These are phyloP conservation scores for Chaetomiaceae sp. DNA, from an alignment of 2,329 filamentous ascomycete species.

Conservation along the genomic window DNA sequence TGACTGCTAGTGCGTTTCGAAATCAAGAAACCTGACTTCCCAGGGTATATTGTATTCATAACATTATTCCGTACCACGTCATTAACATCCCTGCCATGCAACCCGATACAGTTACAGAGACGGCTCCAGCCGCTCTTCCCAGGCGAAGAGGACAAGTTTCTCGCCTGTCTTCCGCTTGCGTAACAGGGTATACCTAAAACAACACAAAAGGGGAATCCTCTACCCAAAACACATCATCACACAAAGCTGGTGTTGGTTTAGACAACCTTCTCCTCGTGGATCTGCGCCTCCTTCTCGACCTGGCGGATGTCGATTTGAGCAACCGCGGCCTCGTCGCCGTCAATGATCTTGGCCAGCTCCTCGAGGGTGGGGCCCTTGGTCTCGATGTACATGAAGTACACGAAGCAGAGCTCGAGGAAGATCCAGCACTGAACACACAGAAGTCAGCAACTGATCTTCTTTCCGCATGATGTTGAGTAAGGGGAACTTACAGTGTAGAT, in stretches of 20 bases:
- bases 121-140: too few relatives aligned
- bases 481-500: constrained; percentile 51
- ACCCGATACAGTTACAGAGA: too few relatives aligned
- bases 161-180: constrained; percentile 7
- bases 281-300: constrained; percentile 40
- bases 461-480: too few relatives aligned
- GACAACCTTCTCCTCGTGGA: constrained; percentile 23
- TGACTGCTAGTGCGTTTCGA: too few relatives aligned
- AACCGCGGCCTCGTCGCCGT: constrained; percentile 52
- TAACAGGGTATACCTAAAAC: constrained; percentile 9
- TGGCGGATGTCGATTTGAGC: constrained; percentile 42
- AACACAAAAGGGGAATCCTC: constrained; percentile 4
- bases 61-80: too few relatives aligned
- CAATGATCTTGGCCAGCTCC: constrained; percentile 63
- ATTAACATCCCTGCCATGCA: too few relatives aligned
- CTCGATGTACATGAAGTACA: constrained; percentile 56
- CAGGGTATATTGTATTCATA: too few relatives aligned
- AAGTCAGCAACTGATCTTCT: background rate
- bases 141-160: too few relatives aligned
- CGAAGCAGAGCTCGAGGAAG: constrained; percentile 49
- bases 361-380: constrained; percentile 62
- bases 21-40: too few relatives aligned
- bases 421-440: constrained; percentile 42
- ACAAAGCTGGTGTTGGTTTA: constrained; percentile 8
- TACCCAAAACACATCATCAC: background rate